phyloP scores from a whole-genome alignment of 2,329 filamentous ascomycete genomes.

The Colletotrichum sp. region DNA sequence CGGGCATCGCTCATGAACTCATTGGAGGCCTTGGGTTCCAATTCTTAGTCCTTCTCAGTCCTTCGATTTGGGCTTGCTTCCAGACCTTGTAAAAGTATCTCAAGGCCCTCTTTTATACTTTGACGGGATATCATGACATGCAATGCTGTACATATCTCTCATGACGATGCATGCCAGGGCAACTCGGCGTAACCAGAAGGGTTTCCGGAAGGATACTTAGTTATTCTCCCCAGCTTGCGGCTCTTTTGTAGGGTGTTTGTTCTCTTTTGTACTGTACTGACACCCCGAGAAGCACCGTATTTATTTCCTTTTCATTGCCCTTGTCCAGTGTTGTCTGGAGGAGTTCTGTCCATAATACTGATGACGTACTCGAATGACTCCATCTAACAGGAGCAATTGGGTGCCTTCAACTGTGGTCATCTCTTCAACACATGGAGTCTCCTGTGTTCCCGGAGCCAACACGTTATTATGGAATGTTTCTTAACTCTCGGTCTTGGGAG shows the following conservation, averaged over 20 bases:
- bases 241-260: background rate
- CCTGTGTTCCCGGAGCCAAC: background rate
- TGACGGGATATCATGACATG: background rate
- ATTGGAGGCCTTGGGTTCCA: too few species aligned
- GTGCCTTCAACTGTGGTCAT: accelerated
- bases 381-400: background rate
- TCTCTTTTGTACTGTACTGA: accelerated
- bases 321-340: too few species aligned
- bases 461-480: background rate
- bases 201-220: accelerated
- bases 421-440: background rate
- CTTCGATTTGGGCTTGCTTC: background rate
- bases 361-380: too few species aligned
- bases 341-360: too few species aligned
- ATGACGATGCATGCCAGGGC: background rate
- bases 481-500: accelerated
- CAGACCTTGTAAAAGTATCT: background rate
- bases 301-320: too few species aligned
- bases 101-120: background rate
- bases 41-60: too few species aligned
- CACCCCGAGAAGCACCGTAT: too few species aligned
- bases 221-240: background rate
- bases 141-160: background rate
- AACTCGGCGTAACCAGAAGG: background rate
- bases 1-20: background rate